These are phyloP conservation scores for Mortierella sp. DNA, from an alignment of 371 early-diverging fungal species.

Conservation along the genomic window DNA sequence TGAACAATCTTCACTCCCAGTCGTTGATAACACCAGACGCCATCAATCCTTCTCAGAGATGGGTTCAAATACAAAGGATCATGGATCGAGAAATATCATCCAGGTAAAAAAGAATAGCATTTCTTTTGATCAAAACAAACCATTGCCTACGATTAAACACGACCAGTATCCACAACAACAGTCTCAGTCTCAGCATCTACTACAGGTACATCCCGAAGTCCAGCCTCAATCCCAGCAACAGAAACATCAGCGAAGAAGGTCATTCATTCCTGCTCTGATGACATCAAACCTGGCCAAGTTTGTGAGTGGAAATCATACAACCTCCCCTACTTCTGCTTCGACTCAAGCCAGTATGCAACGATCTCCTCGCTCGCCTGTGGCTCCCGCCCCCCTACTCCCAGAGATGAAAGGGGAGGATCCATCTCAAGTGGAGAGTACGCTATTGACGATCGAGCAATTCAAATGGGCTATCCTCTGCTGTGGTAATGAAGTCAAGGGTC, in stretches of 20 bases:
- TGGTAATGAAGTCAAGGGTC: constrained; percentile 40
- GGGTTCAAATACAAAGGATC: neutral
- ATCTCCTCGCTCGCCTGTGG: constrained; percentile 14
- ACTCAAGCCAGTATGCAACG: constrained; percentile 5
- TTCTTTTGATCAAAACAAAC: neutral
- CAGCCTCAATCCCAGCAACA: constrained; percentile 5
- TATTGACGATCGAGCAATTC: constrained; percentile 43
- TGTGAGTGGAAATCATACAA: constrained; percentile 16
- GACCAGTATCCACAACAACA: neutral
- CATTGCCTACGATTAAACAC: neutral
- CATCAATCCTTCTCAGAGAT: neutral
- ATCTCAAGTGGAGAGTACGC: neutral
- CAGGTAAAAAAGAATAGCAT: neutral
- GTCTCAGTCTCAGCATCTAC: neutral
- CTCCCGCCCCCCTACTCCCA: neutral
- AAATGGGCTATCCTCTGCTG: constrained; percentile 39
- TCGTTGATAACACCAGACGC: neutral
- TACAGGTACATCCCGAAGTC: neutral
- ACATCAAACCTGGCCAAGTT: constrained; percentile 44
- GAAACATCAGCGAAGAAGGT: constrained; percentile 31
- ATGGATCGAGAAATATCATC: too few species aligned
- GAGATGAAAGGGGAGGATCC: neutral
- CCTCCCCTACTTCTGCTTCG: constrained; percentile 7
- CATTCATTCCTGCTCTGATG: constrained; percentile 39
- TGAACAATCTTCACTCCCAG: neutral